Evolutionary conservation across 2,329 filamentous ascomycete genomes (phyloP), one percentile per base, ranked within the genome.

Genomic region (Tolypocladium cylindrosporum): DNA sequence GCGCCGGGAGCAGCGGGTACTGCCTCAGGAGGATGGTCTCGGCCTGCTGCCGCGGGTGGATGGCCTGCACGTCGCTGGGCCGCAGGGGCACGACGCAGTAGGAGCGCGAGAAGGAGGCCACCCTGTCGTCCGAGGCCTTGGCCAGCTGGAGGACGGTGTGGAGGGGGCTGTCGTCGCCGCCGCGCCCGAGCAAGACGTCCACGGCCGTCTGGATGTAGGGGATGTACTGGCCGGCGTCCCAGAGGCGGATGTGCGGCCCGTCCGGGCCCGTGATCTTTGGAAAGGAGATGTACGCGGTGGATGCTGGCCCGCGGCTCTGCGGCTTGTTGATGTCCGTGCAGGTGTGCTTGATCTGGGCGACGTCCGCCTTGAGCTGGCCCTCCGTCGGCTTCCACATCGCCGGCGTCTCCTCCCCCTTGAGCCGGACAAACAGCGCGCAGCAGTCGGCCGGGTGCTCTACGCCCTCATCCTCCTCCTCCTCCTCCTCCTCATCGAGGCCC

Each of bases 201-300:
- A 68, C 59, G 0, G 65, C 63, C 0, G 63, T 62, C 36, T 55
- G 60, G 21, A 72, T 54, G 34, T 65, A 64, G 0, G 55, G 55
- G 43, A 64, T 64, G 57, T 64, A 71, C 51, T 68, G 65, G 50
- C 70, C 64, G 14, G 63, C 61, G 2, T 60, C 66, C 59, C 65
- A 71, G 45, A n/a, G 16, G 45, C 45, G 1, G 27, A 34, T 1
- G 16, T 34, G 27, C 45, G 45, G 45, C 6, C 16, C 45, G 27
- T 11, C 27, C 3, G 27, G 45, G 16, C 45, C 27, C 27, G 45
- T 2, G 16, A 27, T 34, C 45, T 34, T 34, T 27, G 45, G 27
- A 13, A 34, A 34, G 16, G 45, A 34, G 16, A 50, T 13, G 16
- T 50, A 50, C 27, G 45, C 45, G 7, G 27, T 0, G 9, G 45